Conservation (phyloP, 192 early-diverging fungal species). For the Mortierella claussenii region DNA sequence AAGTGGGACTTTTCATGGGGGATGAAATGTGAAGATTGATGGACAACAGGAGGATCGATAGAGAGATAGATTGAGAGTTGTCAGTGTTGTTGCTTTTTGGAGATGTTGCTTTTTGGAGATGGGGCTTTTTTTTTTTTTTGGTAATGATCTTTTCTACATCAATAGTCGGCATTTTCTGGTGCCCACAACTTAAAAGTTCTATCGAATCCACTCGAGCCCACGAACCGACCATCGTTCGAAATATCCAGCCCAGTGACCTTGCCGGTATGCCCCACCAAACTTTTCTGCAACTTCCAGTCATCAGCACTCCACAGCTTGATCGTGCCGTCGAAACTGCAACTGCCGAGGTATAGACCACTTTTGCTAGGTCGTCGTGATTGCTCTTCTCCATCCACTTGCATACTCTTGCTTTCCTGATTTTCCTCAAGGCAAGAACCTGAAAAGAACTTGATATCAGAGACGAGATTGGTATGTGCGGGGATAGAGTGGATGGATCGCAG, state of each 20-base stretch:
- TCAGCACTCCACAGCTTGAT: constrained; percentile 95
- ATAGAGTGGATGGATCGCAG: constrained; percentile 82
- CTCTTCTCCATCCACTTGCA: constrained; percentile 44
- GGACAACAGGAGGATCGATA: too few species aligned
- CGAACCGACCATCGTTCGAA: constrained; percentile 80
- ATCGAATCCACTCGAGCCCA: constrained; percentile 90
- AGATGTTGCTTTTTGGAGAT: too few species aligned
- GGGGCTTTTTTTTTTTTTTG: too few species aligned
- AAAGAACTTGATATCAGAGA: constrained; percentile 83
- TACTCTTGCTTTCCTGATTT: constrained; percentile 39
- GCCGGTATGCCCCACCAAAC: constrained; percentile 87
- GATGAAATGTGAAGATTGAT: too few species aligned
- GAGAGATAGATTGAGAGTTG: too few species aligned
- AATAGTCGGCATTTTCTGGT: constrained; percentile 58
- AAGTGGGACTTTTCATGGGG: too few species aligned
- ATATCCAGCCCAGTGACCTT: constrained; percentile 93
- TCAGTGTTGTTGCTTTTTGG: too few species aligned
- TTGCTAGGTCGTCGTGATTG: constrained; percentile 26
- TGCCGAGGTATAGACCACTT: constrained; percentile 83
- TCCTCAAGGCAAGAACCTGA: constrained; percentile 2
- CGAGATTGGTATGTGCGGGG: constrained; percentile 91
- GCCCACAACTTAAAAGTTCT: constrained; percentile 95
- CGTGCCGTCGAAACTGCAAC: constrained; percentile 88
- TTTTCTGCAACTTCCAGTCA: constrained; percentile 92
- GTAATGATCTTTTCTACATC: too few species aligned